Evolutionary conservation across 2,329 filamentous ascomycete genomes (phyloP), one percentile per base, ranked within the genome.

Genomic region (Cladosporium sphaerospermum): DNA sequence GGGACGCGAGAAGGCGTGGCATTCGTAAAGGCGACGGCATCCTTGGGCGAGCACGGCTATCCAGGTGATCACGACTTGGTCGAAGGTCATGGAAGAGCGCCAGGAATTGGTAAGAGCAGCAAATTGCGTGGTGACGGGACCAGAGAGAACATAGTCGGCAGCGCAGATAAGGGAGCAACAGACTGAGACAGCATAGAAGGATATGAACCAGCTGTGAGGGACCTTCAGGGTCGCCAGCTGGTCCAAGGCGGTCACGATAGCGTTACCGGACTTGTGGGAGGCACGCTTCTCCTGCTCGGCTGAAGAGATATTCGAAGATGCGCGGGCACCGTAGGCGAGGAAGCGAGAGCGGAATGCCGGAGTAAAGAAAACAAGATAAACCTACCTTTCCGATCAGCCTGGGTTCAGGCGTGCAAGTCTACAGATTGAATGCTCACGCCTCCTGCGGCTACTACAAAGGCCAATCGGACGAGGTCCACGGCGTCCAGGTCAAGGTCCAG

Each of bases 141-240:
- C 45, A 1, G 39, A 32, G 9, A 54, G 45, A 6, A 34, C 31
- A 49, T 49, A 45, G 34, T 49, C 52, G 41, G 71, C 69, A 0
- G 77, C 80, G 89, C 91, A 96, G 67, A 91, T 86, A 4, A 82
- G 63, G 0, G 88, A 91, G 55, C 81, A 83, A 2, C 74, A 65
- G 4, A 90, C 72, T 3, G 88, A 92, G 34, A 83, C 68, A 50
- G 87, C 65, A 68, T 99, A 97, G 72, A 96, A 97, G 62, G 93
- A 87, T 41, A 78, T 79, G 69, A 97, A 97, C 84, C 88, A 97
- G 57, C 80, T 80, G 71, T 97, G 93, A 18, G 92, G 90, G 34
- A 96, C 85, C 65, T 81, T 80, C 59, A 79, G 68, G 36, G 69
- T 71, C 33, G 80, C 77, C 16, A 80, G 63, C 54, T 65, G 66